Conservation (phyloP, 192 early-diverging fungal genomes). For the Lobosporangium transversale region DNA sequence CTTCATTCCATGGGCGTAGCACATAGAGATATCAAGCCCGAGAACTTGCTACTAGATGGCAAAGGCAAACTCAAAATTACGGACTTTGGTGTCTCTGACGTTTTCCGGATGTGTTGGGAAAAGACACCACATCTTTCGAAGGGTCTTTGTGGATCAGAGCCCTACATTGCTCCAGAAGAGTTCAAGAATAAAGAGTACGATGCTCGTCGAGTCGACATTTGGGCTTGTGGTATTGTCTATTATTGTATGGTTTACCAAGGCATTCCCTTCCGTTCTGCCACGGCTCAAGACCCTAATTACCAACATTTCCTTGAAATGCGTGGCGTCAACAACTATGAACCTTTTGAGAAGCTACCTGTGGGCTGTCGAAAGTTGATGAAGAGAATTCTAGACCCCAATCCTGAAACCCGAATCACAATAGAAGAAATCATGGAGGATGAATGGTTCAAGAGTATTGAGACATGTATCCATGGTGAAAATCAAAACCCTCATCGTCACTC, state of each 20-base stretch:
- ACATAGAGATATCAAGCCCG: conserved; percentile 83
- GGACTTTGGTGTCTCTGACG: conserved; percentile 97
- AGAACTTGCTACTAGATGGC: conserved; percentile 89
- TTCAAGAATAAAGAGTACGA: conserved; percentile 84
- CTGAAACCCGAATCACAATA: conserved; percentile 73
- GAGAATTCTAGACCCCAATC: conserved; percentile 82
- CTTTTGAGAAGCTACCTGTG: conserved; percentile 77
- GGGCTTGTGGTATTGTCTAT: conserved; percentile 94
- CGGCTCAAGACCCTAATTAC: conserved; percentile 71
- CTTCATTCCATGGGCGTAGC: conserved; percentile 94
- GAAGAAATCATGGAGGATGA: conserved; percentile 74
- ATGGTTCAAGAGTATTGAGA: conserved; percentile 76
- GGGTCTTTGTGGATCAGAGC: conserved; percentile 92
- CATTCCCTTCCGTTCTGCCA: conserved; percentile 70
- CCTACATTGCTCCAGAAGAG: conserved; percentile 96
- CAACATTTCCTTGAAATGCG: conserved; percentile 66
- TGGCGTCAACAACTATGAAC: conserved; percentile 68
- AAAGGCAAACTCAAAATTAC: conserved; percentile 91
- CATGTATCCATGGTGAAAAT: conserved; percentile 59
- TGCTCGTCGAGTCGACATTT: conserved; percentile 90
- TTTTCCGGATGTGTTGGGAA: conserved; percentile 92
- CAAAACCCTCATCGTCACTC: conserved; percentile 34
- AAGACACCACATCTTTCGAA: conserved; percentile 76
- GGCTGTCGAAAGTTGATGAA: conserved; percentile 78
- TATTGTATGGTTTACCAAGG: conserved; percentile 80